Base-by-base conservation (phyloP, 805 yeast genomes). In the Teunomyces kruisii region DNA sequence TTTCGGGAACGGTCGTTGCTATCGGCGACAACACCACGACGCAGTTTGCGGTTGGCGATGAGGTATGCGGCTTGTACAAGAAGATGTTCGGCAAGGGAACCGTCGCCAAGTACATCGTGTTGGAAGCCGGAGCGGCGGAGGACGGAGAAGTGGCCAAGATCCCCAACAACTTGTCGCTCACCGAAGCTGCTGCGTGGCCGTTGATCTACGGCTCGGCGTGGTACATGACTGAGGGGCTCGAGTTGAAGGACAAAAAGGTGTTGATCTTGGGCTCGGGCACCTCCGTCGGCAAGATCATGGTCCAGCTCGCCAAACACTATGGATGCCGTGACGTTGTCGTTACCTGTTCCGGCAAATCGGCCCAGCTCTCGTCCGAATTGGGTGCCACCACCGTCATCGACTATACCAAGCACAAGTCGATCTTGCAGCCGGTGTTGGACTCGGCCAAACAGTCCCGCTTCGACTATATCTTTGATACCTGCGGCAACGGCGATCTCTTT, bases 221-320 rank as follows among this genome's bases (percentile, higher is more conserved):
- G 50, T 59, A 68, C 40, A 57, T 72, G 41, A 58, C 75, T 27
- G 58, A 59, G 9, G 42, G 47, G 22, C 58, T 59, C 3, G 68
- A 64, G 26, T 63, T 77, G 15, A 68, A 66, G 30, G 68, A 70
- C 10, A 68, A 69, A 8, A 76, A 72, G 47, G 77, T 85, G 3
- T 68, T 86, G 39, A 74, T 88, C 15, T 67, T 86, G 39, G 96
- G 96, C 30, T 92, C 86, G 19, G 83, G 86, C 6, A 81, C 95
- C 1, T 65, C 83, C 10, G 90, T 84, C 9, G 90, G 91, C 16
- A 58, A 73, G 26, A 73, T 70, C 48, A 70, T 75, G 4, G 67
- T 80, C 27, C 88, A 83, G 60, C 59, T 86, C 30, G 79, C 84
- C 9, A 82, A 78, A 58, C 61, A 73, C 31, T 50, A 56, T 37